Conservation (phyloP, 140 eudicot genomes). For the Stevia rebaudiana region DNA sequence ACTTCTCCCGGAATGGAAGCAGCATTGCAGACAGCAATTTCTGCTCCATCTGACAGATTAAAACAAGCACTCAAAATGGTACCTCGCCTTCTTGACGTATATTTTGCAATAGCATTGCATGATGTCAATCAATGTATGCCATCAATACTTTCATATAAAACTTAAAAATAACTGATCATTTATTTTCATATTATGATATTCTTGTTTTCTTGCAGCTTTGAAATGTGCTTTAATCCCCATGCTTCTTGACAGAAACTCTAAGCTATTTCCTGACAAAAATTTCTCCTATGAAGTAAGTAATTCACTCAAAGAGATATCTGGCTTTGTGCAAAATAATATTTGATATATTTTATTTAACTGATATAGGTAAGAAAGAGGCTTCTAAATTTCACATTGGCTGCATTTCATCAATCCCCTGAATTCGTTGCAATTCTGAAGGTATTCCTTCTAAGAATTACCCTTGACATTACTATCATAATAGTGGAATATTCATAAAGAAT, state of each 20-base stretch:
- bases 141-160: conserved; percentile 12
- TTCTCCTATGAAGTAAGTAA: conserved; percentile 64
- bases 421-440: conserved; percentile 90
- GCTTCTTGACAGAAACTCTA: conserved; percentile 67
- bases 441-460: conserved; percentile 8
- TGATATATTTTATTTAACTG: background rate
- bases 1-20: conserved; percentile 87
- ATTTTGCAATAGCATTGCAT: conserved; percentile 64
- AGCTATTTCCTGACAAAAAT: conserved; percentile 67
- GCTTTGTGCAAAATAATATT: background rate
- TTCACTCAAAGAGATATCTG: conserved; percentile 5
- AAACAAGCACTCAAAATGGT: conserved; percentile 72
- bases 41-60: conserved; percentile 62
- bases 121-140: conserved; percentile 71
- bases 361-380: conserved; percentile 79
- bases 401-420: conserved; percentile 76
- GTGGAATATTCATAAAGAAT: background rate
- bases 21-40: conserved; percentile 59
- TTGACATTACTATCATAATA: background rate
- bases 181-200: conserved; percentile 4
- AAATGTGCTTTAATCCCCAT: conserved; percentile 84
- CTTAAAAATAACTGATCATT: conserved; percentile 3
- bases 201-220: conserved; percentile 56
- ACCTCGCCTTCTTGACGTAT: conserved; percentile 78
- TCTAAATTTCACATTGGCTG: conserved; percentile 82